Conservation (phyloP, 441 rosid species). For the Dalechampia spathulata region DNA sequence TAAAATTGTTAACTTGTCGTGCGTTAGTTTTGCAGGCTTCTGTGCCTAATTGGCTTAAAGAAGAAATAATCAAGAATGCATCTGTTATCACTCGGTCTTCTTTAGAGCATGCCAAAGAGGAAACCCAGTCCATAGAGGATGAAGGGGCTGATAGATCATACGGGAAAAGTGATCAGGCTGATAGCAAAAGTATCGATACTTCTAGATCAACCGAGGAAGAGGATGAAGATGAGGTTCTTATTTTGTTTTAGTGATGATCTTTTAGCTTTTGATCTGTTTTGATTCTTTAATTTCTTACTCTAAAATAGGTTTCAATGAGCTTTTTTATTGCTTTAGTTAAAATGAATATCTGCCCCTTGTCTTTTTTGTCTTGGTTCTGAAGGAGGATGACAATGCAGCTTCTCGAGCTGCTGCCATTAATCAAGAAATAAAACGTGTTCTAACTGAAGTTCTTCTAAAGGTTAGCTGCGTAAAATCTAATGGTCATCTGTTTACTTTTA, state of each 20-base stretch:
- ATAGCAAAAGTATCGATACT: constrained; percentile 61
- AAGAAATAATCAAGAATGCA: constrained; percentile 81
- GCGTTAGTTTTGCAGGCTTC: constrained; percentile 49
- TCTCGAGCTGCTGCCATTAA: constrained; percentile 68
- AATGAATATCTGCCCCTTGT: background rate
- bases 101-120: constrained; percentile 45
- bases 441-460: constrained; percentile 96
- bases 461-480: constrained; percentile 34
- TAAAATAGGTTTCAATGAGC: background rate
- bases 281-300: background rate
- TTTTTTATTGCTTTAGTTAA: constrained; percentile 4
- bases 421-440: constrained; percentile 88
- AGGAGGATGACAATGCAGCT: constrained; percentile 73
- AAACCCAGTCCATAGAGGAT: constrained; percentile 50
- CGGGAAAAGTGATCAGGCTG: constrained; percentile 45
- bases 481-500: constrained; percentile 12
- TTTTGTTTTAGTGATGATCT: constrained; percentile 11
- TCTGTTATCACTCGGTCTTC: constrained; percentile 56
- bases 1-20: constrained; percentile 18
- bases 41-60: constrained; percentile 97
- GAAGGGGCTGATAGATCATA: constrained; percentile 48
- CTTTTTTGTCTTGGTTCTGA: constrained; percentile 23
- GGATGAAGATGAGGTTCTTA: constrained; percentile 73
- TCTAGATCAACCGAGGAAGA: constrained; percentile 79
- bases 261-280: constrained; percentile 8